Evolutionary conservation across 2,329 filamentous ascomycete species (phyloP), one percentile per base, ranked within the genome.

Genomic region (Pyrenophora seminiperda): DNA sequence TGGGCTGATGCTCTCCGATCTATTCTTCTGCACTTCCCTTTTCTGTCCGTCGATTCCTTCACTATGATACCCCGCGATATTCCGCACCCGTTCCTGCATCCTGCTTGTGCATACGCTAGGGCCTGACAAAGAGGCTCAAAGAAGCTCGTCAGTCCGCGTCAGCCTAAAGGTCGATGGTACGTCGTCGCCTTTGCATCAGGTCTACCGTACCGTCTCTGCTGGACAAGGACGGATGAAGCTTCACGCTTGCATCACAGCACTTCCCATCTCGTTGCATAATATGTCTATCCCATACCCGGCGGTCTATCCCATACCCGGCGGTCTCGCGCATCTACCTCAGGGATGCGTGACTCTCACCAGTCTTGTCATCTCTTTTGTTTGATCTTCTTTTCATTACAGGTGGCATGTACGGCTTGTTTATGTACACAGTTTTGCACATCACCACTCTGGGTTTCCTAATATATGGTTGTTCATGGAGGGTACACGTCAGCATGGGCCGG

Each of bases 51-150:
- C 61, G 37, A 53, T 63, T 67, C 66, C 56, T 56, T 61, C 55
- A 49, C 58, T 52, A 64, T 66, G 67, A 70, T 70, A 70, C 66
- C 67, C 67, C 59, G 60, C 67, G 67, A 70, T 68, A 68, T 61
- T 61, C 65, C 67, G 61, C 61, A 61, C 56, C 59, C 56, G 43
- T 63, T 61, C 50, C 50, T 62, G 55, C 67, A 63, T 67, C 53
- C 52, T 61, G 61, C 60, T 57, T 59, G 53, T 68, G 64, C 60
- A 58, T 56, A 54, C 61, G 56, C 57, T 53, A 53, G 52, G 40
- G 46, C 54, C 24, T 36, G 40, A 47, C 39, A 41, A 38, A 27
- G 31, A 44, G 43, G 31, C 52, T 45, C 42, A 27, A 50, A 34
- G 30, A 36, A 45, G 17, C 24, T 44, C 37, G 38, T 36, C 42